Evolutionary conservation across 2,329 filamentous ascomycete genomes (phyloP).

Genomic region (Sclerotinia sclerotiorum): DNA sequence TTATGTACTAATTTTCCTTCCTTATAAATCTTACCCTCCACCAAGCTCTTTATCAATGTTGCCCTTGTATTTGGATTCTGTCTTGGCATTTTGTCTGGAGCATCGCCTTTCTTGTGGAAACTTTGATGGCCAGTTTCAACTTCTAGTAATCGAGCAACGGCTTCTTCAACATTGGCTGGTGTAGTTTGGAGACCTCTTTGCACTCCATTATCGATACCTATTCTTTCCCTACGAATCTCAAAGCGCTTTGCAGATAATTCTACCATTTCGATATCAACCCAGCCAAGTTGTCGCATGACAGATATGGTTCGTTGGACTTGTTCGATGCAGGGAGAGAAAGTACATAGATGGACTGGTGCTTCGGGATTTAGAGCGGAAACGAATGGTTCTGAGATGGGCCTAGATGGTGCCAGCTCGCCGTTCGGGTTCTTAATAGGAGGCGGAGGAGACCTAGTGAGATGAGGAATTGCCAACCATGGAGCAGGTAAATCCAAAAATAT

Average conservation of each 20-base stretch:
- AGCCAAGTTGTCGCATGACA: constrained; percentile 75
- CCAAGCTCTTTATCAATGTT: constrained; percentile 39
- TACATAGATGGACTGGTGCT: constrained; percentile 78
- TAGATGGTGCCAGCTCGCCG: constrained; percentile 14
- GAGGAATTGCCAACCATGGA: constrained; percentile 75
- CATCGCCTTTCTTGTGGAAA: constrained; percentile 51
- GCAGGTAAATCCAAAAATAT: constrained; percentile 80
- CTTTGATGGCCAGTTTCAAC: constrained; percentile 69
- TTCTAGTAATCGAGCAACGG: constrained; percentile 68
- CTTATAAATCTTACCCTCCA: constrained; percentile 60
- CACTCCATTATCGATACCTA: constrained; percentile 62
- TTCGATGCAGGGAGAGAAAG: constrained; percentile 95
- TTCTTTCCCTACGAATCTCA: constrained; percentile 77
- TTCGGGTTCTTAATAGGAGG: constrained; percentile 21
- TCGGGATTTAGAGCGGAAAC: constrained; percentile 67
- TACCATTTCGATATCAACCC: constrained; percentile 92
- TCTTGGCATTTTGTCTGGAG: constrained; percentile 33
- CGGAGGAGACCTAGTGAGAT: constrained; percentile 61
- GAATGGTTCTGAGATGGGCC: constrained; percentile 43
- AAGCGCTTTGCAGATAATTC: constrained; percentile 79
- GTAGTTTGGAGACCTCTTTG: constrained; percentile 57
- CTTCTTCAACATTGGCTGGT: constrained; percentile 75
- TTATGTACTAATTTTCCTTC: constrained; percentile 77
- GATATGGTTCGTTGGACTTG: constrained; percentile 87
- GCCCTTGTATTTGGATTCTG: constrained; percentile 41